phyloP scores from a whole-genome alignment of 1,284 basidiomycete species.

The Cutaneotrichosporon arboriforme region DNA sequence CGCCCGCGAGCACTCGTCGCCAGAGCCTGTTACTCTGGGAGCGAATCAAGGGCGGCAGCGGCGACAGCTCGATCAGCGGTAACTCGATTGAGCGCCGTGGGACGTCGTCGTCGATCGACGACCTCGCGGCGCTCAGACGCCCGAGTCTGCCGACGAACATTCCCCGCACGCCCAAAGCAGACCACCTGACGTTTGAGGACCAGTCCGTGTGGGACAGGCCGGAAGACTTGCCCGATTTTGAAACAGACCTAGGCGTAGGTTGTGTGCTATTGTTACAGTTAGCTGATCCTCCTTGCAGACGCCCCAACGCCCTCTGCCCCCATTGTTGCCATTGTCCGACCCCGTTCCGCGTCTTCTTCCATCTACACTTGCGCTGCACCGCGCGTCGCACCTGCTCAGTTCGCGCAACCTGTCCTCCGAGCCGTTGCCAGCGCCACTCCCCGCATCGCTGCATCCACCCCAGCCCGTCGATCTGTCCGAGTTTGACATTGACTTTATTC shows the following conservation, averaged over 20 bases:
- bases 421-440: constrained; percentile 46
- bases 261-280: neutral
- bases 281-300: constrained; percentile 6
- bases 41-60: constrained; percentile 18
- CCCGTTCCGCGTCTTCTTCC: constrained; percentile 46
- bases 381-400: constrained; percentile 44
- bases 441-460: constrained; percentile 46
- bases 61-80: neutral
- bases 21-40: constrained; percentile 42
- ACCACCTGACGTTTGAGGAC: constrained; percentile 9
- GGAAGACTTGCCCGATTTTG: constrained; percentile 4
- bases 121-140: constrained; percentile 2
- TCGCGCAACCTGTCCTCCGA: constrained; percentile 42
- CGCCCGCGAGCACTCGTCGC: constrained; percentile 25
- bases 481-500: constrained; percentile 51
- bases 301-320: constrained; percentile 39
- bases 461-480: constrained; percentile 48
- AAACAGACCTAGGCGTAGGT: neutral
- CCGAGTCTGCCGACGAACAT: constrained; percentile 17
- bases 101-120: neutral
- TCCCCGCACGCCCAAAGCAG: constrained; percentile 7
- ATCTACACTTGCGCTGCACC: constrained; percentile 45
- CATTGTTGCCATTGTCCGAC: constrained; percentile 46
- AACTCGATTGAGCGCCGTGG: neutral
- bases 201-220: constrained; percentile 18